Base-by-base conservation (phyloP, 176 grass and related monocot species). In the Panicum miliaceum region DNA sequence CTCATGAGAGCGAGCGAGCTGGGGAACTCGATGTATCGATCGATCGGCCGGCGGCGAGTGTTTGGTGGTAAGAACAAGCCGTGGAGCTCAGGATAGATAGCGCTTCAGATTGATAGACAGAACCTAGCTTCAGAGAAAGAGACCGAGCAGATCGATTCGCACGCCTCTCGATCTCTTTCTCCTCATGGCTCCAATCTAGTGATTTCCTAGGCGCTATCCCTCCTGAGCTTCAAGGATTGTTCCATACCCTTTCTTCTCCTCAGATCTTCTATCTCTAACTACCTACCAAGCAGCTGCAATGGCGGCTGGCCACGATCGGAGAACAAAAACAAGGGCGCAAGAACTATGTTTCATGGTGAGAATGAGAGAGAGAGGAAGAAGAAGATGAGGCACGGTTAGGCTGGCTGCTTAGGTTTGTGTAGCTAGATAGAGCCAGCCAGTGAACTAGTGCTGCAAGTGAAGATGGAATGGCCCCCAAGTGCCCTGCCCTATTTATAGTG, bases 31-130 rank as follows among this genome's bases (percentile, higher is more conserved):
- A 20, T 20, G 46, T 10, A 47, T 54, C 4, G 48, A 37, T 35
- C 59, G 15, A 5, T 10, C 16, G 41, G 14, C 12, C 69, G 12
- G 5, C 12, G 68, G 42, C 13, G 41, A 26, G 41, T 14, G 11
- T 18, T 16, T 8, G 2, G 51, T 18, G 84, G 89, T 90, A 84
- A 53, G 89, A 90, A 80, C 80, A 90, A 80, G 14, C 89, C 75
- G 6, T 90, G 84, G 84, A 90, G 89, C 89, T 90, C 89, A 90
- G 84, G 89, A 87, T 90, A 90, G 89, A 90, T 87, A 90, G 85
- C 89, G 68, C 89, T 75, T 87, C 26, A 29, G 43, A 77, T 74
- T 29, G 80, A 71, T 68, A 81, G 77, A 89, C 56, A 42, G 71
- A 85, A 81, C 88, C 23, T 32, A 32, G 29, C 29, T 32, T 19